phyloP scores from a whole-genome alignment of 2,329 filamentous ascomycete species.

The Aspergillus tamarii region DNA sequence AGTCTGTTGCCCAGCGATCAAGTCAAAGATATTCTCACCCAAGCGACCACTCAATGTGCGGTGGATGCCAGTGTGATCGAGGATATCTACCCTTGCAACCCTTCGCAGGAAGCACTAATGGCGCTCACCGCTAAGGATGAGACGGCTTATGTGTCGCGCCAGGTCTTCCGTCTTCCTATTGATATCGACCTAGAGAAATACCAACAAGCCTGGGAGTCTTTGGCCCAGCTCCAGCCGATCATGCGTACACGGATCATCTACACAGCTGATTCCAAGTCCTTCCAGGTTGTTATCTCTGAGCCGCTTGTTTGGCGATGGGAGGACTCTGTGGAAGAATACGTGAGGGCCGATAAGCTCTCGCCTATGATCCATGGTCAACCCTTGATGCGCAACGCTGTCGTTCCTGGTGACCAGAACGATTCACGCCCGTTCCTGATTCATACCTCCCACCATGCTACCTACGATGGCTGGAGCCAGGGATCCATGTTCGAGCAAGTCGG shows the following conservation, averaged over 20 bases:
- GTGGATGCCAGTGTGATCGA: neutral
- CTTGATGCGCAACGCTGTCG: slow-evolving; percentile 9
- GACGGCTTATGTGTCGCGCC: neutral
- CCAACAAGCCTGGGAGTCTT: neutral
- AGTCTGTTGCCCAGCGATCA: neutral
- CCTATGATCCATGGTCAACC: neutral
- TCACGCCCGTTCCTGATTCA: slow-evolving; percentile 34
- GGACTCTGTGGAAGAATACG: neutral
- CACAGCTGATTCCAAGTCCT: neutral
- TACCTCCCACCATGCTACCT: slow-evolving; percentile 48
- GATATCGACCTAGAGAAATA: neutral
- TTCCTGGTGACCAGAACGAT: neutral
- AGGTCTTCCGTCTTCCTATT: neutral
- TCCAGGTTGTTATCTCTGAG: neutral
- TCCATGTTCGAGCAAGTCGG: neutral
- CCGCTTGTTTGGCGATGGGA: neutral
- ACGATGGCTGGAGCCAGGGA: slow-evolving; percentile 38
- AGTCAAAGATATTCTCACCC: neutral
- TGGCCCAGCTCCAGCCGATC: neutral
- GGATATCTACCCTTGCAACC: neutral
- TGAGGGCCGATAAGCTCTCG: neutral
- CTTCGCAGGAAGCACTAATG: neutral
- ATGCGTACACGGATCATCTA: neutral
- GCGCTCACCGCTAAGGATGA: neutral
- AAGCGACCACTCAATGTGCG: neutral